These are phyloP conservation scores for Entonaema liquescens DNA, from an alignment of 495 filamentous ascomycete species.

Conservation along the genomic window DNA sequence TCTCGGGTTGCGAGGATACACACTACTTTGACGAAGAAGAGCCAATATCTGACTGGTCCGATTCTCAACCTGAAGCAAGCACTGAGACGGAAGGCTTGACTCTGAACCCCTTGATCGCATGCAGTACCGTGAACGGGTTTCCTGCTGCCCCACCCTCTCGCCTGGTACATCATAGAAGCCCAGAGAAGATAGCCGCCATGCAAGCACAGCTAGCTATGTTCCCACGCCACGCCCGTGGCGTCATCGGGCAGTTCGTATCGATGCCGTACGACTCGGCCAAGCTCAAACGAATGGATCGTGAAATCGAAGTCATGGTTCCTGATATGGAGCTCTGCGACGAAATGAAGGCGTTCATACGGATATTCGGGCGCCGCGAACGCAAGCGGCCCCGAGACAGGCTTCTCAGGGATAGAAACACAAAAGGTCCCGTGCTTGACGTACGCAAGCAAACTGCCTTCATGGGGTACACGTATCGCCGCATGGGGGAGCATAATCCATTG, in stretches of 20 bases:
- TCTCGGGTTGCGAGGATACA: constrained; percentile 78
- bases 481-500: constrained; percentile 31
- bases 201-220: constrained; percentile 49
- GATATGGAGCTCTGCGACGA: constrained; percentile 44
- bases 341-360: constrained; percentile 51
- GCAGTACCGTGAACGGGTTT: constrained; percentile 19
- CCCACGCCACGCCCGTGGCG: constrained; percentile 49
- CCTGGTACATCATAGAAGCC: constrained; percentile 15
- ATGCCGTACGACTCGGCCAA: constrained; percentile 54
- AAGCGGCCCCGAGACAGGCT: constrained; percentile 82
- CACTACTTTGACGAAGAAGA: constrained; percentile 89
- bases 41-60: constrained; percentile 65
- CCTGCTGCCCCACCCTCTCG: not conserved
- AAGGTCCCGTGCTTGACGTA: constrained; percentile 73
- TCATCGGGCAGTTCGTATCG: constrained; percentile 52
- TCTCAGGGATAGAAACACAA: constrained; percentile 73
- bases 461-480: constrained; percentile 83
- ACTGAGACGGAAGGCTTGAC: constrained; percentile 31
- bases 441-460: constrained; percentile 83
- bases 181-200: constrained; percentile 40
- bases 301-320: constrained; percentile 50
- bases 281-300: constrained; percentile 55
- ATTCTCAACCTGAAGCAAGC: constrained; percentile 43
- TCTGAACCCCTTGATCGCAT: constrained; percentile 27
- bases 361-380: constrained; percentile 62